Conservation (phyloP, 352 stramenopile genomes). For the Phytopythium ostracodes region DNA sequence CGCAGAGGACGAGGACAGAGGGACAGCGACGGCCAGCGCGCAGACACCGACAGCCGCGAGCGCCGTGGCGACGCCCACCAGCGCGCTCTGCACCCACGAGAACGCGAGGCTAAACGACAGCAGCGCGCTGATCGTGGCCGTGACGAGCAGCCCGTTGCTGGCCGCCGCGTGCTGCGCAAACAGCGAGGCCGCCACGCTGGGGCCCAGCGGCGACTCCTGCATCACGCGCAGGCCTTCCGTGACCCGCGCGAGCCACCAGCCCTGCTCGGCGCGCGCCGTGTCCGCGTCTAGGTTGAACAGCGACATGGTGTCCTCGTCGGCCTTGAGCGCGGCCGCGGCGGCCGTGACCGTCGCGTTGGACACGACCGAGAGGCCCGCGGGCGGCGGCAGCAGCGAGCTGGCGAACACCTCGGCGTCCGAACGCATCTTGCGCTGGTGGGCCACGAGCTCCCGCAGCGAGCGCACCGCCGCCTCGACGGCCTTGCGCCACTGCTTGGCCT, state of each 20-base stretch:
- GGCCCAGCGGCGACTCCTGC: constrained; percentile 82
- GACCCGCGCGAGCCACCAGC: constrained; percentile 82
- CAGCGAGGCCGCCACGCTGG: constrained; percentile 72
- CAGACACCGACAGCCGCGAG: constrained; percentile 59
- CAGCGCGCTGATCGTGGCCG: constrained; percentile 53
- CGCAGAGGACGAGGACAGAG: not conserved
- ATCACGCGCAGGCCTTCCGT: constrained; percentile 80
- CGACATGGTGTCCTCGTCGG: constrained; percentile 80
- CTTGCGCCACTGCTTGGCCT: constrained; percentile 76
- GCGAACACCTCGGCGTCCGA: constrained; percentile 73
- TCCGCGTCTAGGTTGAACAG: constrained; percentile 87
- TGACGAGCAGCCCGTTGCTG: constrained; percentile 71
- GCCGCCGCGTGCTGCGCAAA: constrained; percentile 78
- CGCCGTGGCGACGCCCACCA: constrained; percentile 74
- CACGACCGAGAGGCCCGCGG: constrained; percentile 1
- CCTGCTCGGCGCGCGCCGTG: constrained; percentile 78
- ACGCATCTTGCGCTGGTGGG: constrained; percentile 73
- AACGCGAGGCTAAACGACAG: constrained; percentile 87
- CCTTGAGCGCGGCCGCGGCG: constrained; percentile 30
- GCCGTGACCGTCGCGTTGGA: not conserved
- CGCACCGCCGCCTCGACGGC: constrained; percentile 77
- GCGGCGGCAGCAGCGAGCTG: constrained; percentile 12
- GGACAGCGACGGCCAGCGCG: constrained; percentile 39
- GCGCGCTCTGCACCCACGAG: constrained; percentile 80
- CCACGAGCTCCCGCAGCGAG: constrained; percentile 64